Percentiles rank a stretch among this genome's conserved stretches.
phyloP scores from a whole-genome alignment of 441 rosid species.

The Pelargonium australe region DNA sequence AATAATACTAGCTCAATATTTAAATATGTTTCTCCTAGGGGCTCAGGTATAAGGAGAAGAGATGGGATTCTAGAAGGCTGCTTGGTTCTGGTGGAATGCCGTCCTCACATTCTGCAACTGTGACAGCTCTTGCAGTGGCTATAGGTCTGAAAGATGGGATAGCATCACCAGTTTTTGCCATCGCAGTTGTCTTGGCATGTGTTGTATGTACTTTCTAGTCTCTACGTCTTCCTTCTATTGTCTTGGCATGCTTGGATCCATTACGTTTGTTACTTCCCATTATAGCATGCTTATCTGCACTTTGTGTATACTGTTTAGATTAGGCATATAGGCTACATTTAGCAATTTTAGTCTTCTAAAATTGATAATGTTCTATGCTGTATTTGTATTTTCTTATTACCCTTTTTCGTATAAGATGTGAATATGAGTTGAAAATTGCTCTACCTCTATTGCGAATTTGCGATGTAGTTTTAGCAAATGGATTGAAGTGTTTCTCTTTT shows the following conservation, averaged over 20 bases:
- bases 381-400: too few species aligned
- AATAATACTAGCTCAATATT: constrained; percentile 33
- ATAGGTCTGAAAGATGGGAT: constrained; percentile 76
- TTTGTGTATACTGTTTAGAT: neutral
- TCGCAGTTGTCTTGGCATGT: constrained; percentile 75
- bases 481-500: neutral
- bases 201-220: constrained; percentile 42
- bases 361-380: neutral
- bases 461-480: neutral
- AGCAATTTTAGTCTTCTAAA: neutral
- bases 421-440: neutral
- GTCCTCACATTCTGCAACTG: constrained; percentile 92
- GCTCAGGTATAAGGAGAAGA: constrained; percentile 92
- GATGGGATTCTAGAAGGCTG: constrained; percentile 89
- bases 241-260: neutral
- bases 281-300: neutral
- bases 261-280: neutral
- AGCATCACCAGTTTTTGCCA: constrained; percentile 69
- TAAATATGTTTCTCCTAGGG: constrained; percentile 46
- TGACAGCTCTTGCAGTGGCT: constrained; percentile 81
- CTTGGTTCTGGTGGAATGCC: constrained; percentile 97
- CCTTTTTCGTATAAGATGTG: too few species aligned
- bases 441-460: neutral
- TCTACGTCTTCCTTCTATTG: constrained; percentile 8
- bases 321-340: neutral